phyloP scores from a whole-genome alignment of 352 stramenopile species.

The Pythium utonaiense region DNA sequence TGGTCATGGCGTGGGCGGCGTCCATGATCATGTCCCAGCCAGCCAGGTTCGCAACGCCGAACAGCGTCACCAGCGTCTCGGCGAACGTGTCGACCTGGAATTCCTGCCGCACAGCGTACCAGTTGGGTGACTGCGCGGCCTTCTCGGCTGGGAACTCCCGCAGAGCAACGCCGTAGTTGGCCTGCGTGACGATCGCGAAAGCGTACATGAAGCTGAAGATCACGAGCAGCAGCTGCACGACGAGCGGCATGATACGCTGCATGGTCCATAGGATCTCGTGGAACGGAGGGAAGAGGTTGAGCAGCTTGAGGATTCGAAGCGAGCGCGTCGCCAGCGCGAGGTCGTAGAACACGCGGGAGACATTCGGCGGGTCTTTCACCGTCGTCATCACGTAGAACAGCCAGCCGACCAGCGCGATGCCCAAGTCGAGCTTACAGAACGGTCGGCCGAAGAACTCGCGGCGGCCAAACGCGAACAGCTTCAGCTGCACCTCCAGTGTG shows the following conservation, averaged over 20 bases:
- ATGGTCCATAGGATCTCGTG: constrained; percentile 84
- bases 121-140: constrained; percentile 44
- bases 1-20: constrained; percentile 62
- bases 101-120: constrained; percentile 66
- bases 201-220: constrained; percentile 85
- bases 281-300: constrained; percentile 83
- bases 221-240: constrained; percentile 75
- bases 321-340: constrained; percentile 69
- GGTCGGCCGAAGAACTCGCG: constrained; percentile 71
- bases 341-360: constrained; percentile 78
- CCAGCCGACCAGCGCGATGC: constrained; percentile 69
- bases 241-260: constrained; percentile 76
- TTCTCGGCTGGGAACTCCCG: constrained; percentile 51
- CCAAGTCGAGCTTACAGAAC: constrained; percentile 77
- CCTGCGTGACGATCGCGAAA: constrained; percentile 77
- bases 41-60: constrained; percentile 68
- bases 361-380: constrained; percentile 47
- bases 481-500: constrained; percentile 66
- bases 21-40: constrained; percentile 84
- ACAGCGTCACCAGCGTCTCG: constrained; percentile 72
- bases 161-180: constrained; percentile 64
- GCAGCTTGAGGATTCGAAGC: constrained; percentile 72
- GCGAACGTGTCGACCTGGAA: constrained; percentile 82
- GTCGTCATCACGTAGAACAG: constrained; percentile 76
- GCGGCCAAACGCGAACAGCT: constrained; percentile 80